Percentiles rank a stretch among this genome's conserved stretches.
Evolutionary conservation across 1,139 yeast species (phyloP).

Genomic region (Lodderomyces orthopsilosis): DNA sequence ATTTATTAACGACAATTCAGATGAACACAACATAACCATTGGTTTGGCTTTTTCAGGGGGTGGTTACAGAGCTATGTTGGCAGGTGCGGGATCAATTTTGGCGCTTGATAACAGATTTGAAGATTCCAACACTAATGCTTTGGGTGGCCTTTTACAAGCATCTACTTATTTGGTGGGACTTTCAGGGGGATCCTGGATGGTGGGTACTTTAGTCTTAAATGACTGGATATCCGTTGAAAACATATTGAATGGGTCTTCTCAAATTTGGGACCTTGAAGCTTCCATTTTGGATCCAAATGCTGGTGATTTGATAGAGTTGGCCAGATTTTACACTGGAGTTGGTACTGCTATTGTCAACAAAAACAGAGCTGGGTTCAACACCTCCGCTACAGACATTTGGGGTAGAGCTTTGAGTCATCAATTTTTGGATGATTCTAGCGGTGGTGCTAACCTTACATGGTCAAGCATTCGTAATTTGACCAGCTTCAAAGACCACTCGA

Average conservation of each 20-base stretch:
- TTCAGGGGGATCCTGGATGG: conserved; percentile 45
- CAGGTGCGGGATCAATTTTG: conserved; percentile 41
- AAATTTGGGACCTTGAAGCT: conserved; percentile 40
- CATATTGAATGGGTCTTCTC: conserved; percentile 21
- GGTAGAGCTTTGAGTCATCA: conserved; percentile 42
- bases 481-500: conserved; percentile 27
- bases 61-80: conserved; percentile 45
- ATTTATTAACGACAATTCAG: conserved; percentile 25
- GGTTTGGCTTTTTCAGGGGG: conserved; percentile 47
- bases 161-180: conserved; percentile 39
- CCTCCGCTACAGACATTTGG: conserved; percentile 45
- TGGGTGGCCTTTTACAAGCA: conserved; percentile 42
- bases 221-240: conserved; percentile 37
- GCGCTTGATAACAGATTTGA: conserved; percentile 34
- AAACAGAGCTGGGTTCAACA: conserved; percentile 33
- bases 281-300: conserved; percentile 42
- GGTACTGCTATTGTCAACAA: conserved; percentile 30
- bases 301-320: conserved; percentile 21
- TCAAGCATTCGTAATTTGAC: conserved; percentile 28
- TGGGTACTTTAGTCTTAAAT: conserved; percentile 37
- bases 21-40: conserved; percentile 33
- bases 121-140: conserved; percentile 24
- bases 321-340: conserved; percentile 28
- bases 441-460: conserved; percentile 39
- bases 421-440: conserved; percentile 24